Evolutionary conservation across 805 yeast species (phyloP).

Genomic region (Candida pseudoglaebosa): DNA sequence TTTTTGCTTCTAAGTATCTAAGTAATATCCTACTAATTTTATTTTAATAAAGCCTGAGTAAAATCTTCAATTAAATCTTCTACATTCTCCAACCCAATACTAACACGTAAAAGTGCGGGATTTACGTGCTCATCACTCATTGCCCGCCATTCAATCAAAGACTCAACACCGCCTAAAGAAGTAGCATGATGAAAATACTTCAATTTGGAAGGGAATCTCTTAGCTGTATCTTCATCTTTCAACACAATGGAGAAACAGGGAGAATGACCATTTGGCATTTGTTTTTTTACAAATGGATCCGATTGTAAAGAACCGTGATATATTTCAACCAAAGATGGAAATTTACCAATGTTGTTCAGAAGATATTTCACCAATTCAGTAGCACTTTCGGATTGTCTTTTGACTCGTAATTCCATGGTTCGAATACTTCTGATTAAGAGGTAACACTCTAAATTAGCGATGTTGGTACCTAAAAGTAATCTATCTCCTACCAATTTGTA

Average conservation of each 20-base stretch:
- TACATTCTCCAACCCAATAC: slow-evolving; percentile 75
- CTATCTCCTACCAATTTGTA: slow-evolving; percentile 57
- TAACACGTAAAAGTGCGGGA: slow-evolving; percentile 62
- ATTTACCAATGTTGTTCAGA: slow-evolving; percentile 43
- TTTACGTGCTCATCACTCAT: slow-evolving; percentile 52
- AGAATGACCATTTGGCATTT: slow-evolving; percentile 57
- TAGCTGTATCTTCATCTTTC: slow-evolving; percentile 50
- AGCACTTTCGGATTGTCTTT: slow-evolving; percentile 62
- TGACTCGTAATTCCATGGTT: slow-evolving; percentile 71
- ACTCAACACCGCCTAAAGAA: slow-evolving; percentile 89
- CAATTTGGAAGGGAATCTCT: slow-evolving; percentile 57
- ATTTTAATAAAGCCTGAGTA: slow-evolving; percentile 45
- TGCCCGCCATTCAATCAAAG: slow-evolving; percentile 87
- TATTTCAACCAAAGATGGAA: slow-evolving; percentile 47
- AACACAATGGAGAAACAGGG: slow-evolving; percentile 75
- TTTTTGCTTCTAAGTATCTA: too few species aligned
- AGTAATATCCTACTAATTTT: too few species aligned
- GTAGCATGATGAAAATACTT: slow-evolving; percentile 85
- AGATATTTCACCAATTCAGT: slow-evolving; percentile 58
- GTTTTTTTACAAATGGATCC: slow-evolving; percentile 62
- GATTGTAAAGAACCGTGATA: slow-evolving; percentile 75
- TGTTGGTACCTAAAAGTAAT: slow-evolving; percentile 69
- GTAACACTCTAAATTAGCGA: slow-evolving; percentile 73
- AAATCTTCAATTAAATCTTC: slow-evolving; percentile 77
- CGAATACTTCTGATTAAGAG: slow-evolving; percentile 75